Conservation (phyloP, 208 protist species). For the Naegleria lovaniensis region DNA sequence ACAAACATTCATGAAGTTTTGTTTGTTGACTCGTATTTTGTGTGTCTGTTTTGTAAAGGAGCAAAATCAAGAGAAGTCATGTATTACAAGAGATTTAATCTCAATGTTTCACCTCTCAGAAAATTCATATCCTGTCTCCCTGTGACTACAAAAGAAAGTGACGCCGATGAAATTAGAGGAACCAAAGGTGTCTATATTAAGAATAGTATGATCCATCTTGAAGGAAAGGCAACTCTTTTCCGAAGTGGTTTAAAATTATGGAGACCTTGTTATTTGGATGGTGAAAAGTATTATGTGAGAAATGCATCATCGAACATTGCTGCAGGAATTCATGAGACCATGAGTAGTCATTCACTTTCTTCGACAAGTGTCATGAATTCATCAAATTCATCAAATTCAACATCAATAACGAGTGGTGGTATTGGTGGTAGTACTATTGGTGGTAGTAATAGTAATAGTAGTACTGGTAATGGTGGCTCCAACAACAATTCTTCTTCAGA, state of each 20-base stretch:
- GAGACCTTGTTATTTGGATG: background rate
- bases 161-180: background rate
- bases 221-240: background rate
- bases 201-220: background rate
- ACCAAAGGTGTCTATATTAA: background rate
- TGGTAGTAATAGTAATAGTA: no score
- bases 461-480: no score
- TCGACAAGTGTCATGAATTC: background rate
- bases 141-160: background rate
- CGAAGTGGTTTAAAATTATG: background rate
- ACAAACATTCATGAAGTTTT: background rate
- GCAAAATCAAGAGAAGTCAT: background rate
- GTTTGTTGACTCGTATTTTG: background rate
- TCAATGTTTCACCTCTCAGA: background rate
- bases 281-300: conserved; percentile 3
- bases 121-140: background rate
- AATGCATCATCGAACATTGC: background rate
- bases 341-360: background rate
- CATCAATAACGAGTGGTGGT: background rate
- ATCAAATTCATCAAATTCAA: background rate
- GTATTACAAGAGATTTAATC: background rate
- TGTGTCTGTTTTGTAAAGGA: background rate
- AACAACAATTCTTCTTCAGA: no score
- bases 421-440: no score
- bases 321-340: background rate